Evolutionary conservation across 2,329 filamentous ascomycete genomes (phyloP), one percentile per base, ranked within the genome.

Genomic region (Alternaria novae-zelandiae): DNA sequence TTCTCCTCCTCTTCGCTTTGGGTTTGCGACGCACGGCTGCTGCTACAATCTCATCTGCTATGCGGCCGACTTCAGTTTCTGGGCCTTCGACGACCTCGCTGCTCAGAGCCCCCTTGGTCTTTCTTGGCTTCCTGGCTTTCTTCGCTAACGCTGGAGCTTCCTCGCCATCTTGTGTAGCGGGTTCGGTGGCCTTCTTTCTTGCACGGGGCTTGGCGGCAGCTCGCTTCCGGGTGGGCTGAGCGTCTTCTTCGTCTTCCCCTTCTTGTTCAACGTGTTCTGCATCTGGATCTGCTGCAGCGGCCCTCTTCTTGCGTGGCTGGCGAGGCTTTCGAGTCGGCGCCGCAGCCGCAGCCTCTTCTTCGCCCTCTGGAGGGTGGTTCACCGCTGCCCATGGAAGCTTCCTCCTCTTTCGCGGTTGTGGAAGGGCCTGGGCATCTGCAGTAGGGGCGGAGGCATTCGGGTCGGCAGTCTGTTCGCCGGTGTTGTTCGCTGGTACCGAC

Each of bases 91-190:
- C 63, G 6, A 62, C 53, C 8, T 45, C 57, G 13, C 32, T 58
- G 50, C 44, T 49, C 45, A 61, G 5, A 59, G 63, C 23, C 61
- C 63, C 70, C 53, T 74, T 76, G 17, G 70, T 62, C 59, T 72
- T 75, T 13, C 74, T 69, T n/a, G 72, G 63, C 41, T 75, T 79
- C 8, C 73, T 73, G 9, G 70, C 26, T 64, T 75, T 79, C 54
- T 74, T 78, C 2, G 66, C 49, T 5, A 65, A 61, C 12, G 63
- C 57, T 15, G 65, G 61, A 1, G 53, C 61, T 23, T 66, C 66
- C 15, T 50, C 57, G n/a, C 64, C 70, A 23, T 66, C 62, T 21
- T 69, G 65, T 30, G 41, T 61, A 20, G 61, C 51, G 8, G 57
- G 45, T 15, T 55, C 64, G 8, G 62, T 61, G 30, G 65, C 59